Evolutionary conservation across 352 stramenopile species (phyloP), one percentile per base, ranked within the genome.

Genomic region (Globisporangium takayamanum): DNA sequence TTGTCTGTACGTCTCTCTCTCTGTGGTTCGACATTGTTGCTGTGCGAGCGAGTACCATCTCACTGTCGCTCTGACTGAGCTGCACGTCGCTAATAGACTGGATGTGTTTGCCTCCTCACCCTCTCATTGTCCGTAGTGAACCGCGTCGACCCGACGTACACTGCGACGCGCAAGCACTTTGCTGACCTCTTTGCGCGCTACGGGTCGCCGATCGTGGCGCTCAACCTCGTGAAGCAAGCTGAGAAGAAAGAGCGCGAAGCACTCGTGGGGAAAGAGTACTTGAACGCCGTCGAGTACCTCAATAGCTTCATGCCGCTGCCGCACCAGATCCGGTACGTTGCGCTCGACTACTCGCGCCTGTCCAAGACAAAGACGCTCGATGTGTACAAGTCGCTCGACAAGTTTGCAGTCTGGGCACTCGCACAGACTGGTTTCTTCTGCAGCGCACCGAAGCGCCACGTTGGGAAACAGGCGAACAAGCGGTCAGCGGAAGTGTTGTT

Each of bases 401-500:
- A 98, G 55, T 93, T 98, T 16, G 92, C 93, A 0, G 94, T 95
- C 12, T 99, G 95, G 92, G 92, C 92, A 3, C 81, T 99, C 4
- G 97, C 93, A n/a, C 89, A 98, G 67, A 99, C 96, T 16, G 94
- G 94, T 1, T 98, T 99, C 67, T 99, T 99, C 63, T 99, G 95
- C 67, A 98, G 91, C 54, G 78, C 83, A 14, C 83, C 85, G 1
- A 95, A 95, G 67, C 76, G 85, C 14, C 73, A 83, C 15, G 85
- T 95, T 36, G 74, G 59, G 25, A 74, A 75, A 49, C 77, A 78
- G n/a, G 74, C 71, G 3, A 88, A 80, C 62, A 78, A 80, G 51
- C 73, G 80, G 8, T 89, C 63, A 8, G 67, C 70, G 12, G 73
- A 88, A 50, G 66, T 76, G 1, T 73, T 73, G 39, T 81, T 74